Base-by-base conservation (phyloP, 2,329 filamentous ascomycete genomes). In the Onygenales sp. region DNA sequence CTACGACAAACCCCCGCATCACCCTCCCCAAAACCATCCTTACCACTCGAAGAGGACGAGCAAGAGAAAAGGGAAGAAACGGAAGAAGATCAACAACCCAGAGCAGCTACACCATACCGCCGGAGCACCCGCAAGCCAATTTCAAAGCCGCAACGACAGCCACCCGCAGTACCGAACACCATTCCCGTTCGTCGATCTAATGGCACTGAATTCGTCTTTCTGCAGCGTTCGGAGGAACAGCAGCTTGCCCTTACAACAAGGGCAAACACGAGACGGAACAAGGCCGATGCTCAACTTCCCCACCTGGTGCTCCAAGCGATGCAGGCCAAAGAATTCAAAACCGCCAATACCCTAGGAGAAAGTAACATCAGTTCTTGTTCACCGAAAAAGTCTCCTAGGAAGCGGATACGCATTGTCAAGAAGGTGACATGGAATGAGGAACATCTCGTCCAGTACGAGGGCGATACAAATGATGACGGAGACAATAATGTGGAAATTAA, bases 201-300 rank as follows among this genome's bases (percentile, higher is more conserved):
- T 48, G 72, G 72, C 5, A 73, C 65, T 5, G 73, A 75, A 50
- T 75, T 75, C 50, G 62, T 75, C 32, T 74, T 74, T 52, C 61
- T 68, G 31, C 65, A 73, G 47, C 64, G 65, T 9, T 69, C 71
- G 2, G 71, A 74, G 48, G 63, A 64, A 5, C 72, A 74, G 57
- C 66, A 74, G 42, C 55, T 74, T 32, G 69, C 72, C 0, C 61
- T 74, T 42, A 53, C 63, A 10, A 75, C 72, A 5, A 66, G 70
- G 51, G 65, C 67, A 27, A 75, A 75, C 55, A 75, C 73, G 9
- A 66, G 66, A 50, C 60, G 64, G 33, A 75, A 75, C 59, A 69
- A 68, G 52, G 72, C 70, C 7, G 61, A 65, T 56, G 62, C 72
- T 7, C 52, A 66, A 35, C 58, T 66, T 27, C 70, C 70, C 5